Conservation (phyloP, 495 filamentous ascomycete genomes). For the Haplographium delicatum region DNA sequence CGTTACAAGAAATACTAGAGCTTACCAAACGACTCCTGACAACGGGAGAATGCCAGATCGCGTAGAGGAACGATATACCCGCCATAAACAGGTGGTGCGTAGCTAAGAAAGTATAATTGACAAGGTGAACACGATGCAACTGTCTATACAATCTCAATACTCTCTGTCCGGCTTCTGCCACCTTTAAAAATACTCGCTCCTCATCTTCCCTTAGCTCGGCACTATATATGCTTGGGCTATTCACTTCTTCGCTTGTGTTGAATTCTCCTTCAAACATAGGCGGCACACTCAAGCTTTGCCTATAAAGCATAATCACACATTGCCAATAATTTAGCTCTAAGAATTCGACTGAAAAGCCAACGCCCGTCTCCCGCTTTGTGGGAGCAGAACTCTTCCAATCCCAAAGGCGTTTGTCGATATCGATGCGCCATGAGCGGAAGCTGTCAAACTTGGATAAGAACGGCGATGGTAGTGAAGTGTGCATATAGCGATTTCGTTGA, state of each 20-base stretch:
- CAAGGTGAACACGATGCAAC: slow-evolving; percentile 78
- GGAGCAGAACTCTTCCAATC: slow-evolving; percentile 87
- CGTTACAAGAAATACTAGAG: not conserved
- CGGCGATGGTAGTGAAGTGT: slow-evolving; percentile 72
- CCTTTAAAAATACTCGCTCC: slow-evolving; percentile 84
- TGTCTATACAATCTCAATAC: slow-evolving; percentile 87
- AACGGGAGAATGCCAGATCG: slow-evolving; percentile 91
- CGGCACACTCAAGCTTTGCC: slow-evolving; percentile 86
- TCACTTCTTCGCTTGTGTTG: slow-evolving; percentile 60
- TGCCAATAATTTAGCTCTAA: slow-evolving; percentile 97
- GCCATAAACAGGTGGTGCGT: slow-evolving; percentile 98
- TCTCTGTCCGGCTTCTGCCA: slow-evolving; percentile 90
- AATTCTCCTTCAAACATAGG: slow-evolving; percentile 75
- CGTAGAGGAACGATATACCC: slow-evolving; percentile 92
- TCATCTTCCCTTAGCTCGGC: slow-evolving; percentile 70
- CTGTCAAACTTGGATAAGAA: slow-evolving; percentile 80
- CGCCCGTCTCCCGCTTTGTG: slow-evolving; percentile 69
- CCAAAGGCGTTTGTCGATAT: slow-evolving; percentile 76
- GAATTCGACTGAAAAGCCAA: slow-evolving; percentile 80
- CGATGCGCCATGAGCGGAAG: slow-evolving; percentile 81
- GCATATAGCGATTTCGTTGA: slow-evolving; percentile 63
- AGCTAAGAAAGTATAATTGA: slow-evolving; percentile 95
- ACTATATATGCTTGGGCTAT: slow-evolving; percentile 49
- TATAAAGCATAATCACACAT: slow-evolving; percentile 93
- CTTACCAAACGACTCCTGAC: slow-evolving; percentile 79